A percentile compares a stretch with the other conserved stretches of the same genome.
phyloP scores from a whole-genome alignment of 148 eudicot genomes.

The Heliamphora exappendiculata region DNA sequence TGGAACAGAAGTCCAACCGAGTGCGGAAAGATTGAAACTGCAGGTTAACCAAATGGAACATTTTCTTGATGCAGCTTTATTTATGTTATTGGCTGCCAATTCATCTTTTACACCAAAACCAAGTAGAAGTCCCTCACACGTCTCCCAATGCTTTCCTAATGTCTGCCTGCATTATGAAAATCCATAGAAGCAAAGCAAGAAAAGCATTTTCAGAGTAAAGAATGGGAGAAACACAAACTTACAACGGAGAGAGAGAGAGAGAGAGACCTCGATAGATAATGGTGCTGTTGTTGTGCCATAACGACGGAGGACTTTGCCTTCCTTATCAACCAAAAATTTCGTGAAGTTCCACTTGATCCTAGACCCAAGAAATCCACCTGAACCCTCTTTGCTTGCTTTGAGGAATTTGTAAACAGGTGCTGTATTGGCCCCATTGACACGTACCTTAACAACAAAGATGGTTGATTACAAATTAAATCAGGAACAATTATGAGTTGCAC shows the following conservation, averaged over 20 bases:
- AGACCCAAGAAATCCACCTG: constrained; percentile 42
- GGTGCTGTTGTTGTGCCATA: constrained; percentile 49
- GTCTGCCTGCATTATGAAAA: constrained; percentile 33
- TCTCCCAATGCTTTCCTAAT: constrained; percentile 43
- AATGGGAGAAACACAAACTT: too few species aligned
- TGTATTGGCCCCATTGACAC: constrained; percentile 54
- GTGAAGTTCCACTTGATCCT: constrained; percentile 88
- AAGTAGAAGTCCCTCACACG: constrained; percentile 6
- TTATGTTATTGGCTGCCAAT: background rate
- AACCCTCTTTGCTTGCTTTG: constrained; percentile 48
- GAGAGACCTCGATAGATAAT: constrained; percentile 51
- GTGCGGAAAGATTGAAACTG: too few species aligned
- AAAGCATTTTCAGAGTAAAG: background rate
- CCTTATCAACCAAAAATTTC: constrained; percentile 72
- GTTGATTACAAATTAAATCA: background rate
- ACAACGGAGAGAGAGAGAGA: too few species aligned
- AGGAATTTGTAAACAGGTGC: constrained; percentile 72
- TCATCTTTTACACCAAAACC: background rate
- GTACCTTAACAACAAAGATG: constrained; percentile 35
- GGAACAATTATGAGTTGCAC: background rate
- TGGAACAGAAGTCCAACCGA: background rate
- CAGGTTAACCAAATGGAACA: too few species aligned
- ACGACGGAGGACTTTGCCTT: constrained; percentile 58
- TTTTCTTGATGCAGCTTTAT: background rate
- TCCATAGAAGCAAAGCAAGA: background rate